Evolutionary conservation across 2,329 filamentous ascomycete species (phyloP).

Genomic region (Chalaropsis ovoidea): DNA sequence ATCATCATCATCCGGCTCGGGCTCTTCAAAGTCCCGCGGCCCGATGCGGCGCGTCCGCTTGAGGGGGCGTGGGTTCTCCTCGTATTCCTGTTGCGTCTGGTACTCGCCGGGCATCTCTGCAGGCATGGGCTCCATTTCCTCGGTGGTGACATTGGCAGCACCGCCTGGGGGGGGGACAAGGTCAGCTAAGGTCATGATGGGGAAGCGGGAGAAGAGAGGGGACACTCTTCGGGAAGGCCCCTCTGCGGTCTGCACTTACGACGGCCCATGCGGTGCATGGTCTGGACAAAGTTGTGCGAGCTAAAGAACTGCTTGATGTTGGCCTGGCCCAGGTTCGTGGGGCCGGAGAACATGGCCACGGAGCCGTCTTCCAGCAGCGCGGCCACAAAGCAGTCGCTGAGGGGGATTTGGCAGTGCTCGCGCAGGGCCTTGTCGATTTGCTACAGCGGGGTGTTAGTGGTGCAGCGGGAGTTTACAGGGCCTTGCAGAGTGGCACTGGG

Average conservation of each 20-base stretch:
- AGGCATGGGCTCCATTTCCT: not conserved
- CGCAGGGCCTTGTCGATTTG: conserved; percentile 44
- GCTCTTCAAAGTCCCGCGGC: not conserved
- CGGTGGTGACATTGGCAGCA: not conserved
- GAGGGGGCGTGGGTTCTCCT: not conserved
- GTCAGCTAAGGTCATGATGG: not conserved
- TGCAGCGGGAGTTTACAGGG: conserved; percentile 31
- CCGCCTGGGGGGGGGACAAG: not conserved
- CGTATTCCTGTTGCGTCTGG: not conserved
- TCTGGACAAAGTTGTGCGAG: conserved; percentile 34
- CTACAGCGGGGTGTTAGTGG: conserved; percentile 29
- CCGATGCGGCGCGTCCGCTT: not conserved
- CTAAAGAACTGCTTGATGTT: conserved; percentile 41
- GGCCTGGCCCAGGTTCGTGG: conserved; percentile 34
- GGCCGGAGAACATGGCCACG: conserved; percentile 39
- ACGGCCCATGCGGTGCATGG: conserved; percentile 16
- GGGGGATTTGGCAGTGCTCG: conserved; percentile 44
- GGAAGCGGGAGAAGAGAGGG: not conserved
- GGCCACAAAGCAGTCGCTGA: conserved; percentile 44
- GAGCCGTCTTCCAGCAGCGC: conserved; percentile 41
- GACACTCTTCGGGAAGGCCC: not conserved
- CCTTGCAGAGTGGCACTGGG: conserved; percentile 35
- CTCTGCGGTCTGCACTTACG: conserved; percentile 1
- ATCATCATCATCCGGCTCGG: conserved; percentile 17
- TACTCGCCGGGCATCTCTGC: conserved; percentile 4